These are phyloP conservation scores for Teratosphaeria viscida DNA, from an alignment of 2,329 filamentous ascomycete genomes.

Conservation along the genomic window DNA sequence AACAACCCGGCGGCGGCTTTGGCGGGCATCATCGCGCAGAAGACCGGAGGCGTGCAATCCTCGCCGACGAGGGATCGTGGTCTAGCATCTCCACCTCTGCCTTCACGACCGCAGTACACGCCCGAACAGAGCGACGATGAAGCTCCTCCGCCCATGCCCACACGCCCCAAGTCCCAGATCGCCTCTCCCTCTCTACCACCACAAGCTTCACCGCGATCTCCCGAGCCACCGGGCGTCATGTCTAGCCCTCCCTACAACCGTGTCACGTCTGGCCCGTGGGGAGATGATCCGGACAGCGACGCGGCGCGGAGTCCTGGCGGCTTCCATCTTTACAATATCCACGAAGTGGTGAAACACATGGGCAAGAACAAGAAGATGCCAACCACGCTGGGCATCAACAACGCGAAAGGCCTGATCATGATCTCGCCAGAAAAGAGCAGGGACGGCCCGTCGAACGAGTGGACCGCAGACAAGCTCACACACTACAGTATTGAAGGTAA, in stretches of 20 bases:
- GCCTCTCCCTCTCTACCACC: constrained; percentile 36
- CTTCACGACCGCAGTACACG: constrained; percentile 46
- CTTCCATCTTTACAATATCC: constrained; percentile 93
- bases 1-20: constrained; percentile 50
- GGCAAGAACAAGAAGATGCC: constrained; percentile 98
- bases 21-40: constrained; percentile 42
- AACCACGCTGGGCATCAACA: constrained; percentile 88
- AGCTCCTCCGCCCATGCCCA: constrained; percentile 51
- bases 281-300: constrained; percentile 1
- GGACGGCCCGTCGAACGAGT: constrained; percentile 80
- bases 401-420: constrained; percentile 77
- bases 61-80: constrained; percentile 13
- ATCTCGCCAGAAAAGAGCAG: constrained; percentile 76
- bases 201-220: constrained; percentile 28
- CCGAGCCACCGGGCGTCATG: constrained; percentile 32
- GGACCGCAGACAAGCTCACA: constrained; percentile 90
- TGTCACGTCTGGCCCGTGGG: constrained; percentile 23
- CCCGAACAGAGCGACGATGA: constrained; percentile 58
- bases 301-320: constrained; percentile 48
- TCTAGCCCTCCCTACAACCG: constrained; percentile 48
- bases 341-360: constrained; percentile 94
- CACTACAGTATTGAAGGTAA: constrained; percentile 98
- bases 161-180: constrained; percentile 48
- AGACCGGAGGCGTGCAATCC: constrained; percentile 28
- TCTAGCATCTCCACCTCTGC: constrained; percentile 43